Conservation (phyloP, 352 stramenopile species). For the Globisporangium middletonii region DNA sequence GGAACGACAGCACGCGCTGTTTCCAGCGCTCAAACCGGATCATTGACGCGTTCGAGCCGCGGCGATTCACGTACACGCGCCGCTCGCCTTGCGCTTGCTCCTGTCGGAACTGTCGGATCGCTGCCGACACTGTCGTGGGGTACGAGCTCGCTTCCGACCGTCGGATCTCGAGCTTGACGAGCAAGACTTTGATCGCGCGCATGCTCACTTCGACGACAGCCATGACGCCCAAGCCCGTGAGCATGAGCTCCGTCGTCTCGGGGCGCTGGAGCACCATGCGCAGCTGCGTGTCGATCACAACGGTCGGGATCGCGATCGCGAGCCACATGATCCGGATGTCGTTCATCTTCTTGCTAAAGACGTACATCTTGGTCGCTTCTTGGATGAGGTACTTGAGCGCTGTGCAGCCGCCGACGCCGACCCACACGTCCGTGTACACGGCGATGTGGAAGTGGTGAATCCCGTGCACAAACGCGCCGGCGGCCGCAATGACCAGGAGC, state of each 20-base stretch:
- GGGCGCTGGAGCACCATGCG: constrained; percentile 14
- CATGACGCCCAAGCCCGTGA: constrained; percentile 17
- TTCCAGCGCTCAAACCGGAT: constrained; percentile 11
- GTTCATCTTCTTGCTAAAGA: constrained; percentile 12
- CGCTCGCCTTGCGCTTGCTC: background rate
- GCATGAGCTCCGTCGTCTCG: constrained; percentile 5
- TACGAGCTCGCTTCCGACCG: background rate
- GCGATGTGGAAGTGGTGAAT: constrained; percentile 1
- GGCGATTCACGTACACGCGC: background rate
- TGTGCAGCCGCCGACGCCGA: background rate
- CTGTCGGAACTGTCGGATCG: background rate
- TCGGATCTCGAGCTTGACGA: constrained; percentile 8
- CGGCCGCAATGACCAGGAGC: background rate
- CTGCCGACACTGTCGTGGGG: background rate
- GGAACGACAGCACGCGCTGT: constrained; percentile 13
- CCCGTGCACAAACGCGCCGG: constrained; percentile 1
- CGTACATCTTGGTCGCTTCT: constrained; percentile 15
- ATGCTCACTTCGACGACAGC: constrained; percentile 16
- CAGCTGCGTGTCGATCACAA: constrained; percentile 24
- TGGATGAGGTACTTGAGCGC: constrained; percentile 17
- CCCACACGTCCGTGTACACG: background rate
- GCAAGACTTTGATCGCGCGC: constrained; percentile 16
- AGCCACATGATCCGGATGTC: constrained; percentile 18
- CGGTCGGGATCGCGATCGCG: constrained; percentile 16
- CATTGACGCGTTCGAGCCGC: background rate